Evolutionary conservation across 495 filamentous ascomycete species (phyloP), one percentile per base, ranked within the genome.

Genomic region (Talaromyces borbonicus): DNA sequence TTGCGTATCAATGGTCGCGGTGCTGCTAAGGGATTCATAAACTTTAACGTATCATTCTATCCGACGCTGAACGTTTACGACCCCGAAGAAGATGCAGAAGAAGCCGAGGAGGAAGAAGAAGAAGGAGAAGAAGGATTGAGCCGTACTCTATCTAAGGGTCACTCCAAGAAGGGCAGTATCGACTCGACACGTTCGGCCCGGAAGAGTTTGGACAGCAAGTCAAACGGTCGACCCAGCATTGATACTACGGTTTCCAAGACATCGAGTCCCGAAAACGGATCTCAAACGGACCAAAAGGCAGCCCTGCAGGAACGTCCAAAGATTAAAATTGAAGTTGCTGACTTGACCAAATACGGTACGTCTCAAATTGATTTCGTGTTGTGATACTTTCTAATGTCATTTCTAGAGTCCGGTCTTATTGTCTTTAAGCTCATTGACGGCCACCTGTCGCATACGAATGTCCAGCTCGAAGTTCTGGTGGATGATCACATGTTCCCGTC

Each of bases 401-500:
- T 30, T 46, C 25, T 46, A 81, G 89, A 95, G 61, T 90, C 87
- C 42, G 92, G 92, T 30, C 77, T 99, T 40, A 72, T 99, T 44
- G 85, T 97, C 36, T 97, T 97, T 77, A 89, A 87, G 56, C 74
- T 99, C 47, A 81, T 95, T 54, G 87, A 96, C 49, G 87, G 80
- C 22, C 78, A 93, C 31, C 71, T 97, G 49, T 74, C 83, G 12
- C 81, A 85, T 47, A 79, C 69, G 37, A 77, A 88, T 53, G 82
- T 80, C 18, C 80, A 86, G 54, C 66, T 99, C 26, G 90, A 99
- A 56, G 80, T 97, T 15, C 57, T 93, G 36, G 90, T 97, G 64
- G 92, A 99, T 62, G 92, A 99, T 55, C 87, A 89, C 74, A 74
- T 84, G 35, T 97, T 90, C 73, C 85, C 92, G 1, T 81, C 88